Conservation (phyloP, 768 basidiomycete genomes). For the Guyanaporus albipodus region DNA sequence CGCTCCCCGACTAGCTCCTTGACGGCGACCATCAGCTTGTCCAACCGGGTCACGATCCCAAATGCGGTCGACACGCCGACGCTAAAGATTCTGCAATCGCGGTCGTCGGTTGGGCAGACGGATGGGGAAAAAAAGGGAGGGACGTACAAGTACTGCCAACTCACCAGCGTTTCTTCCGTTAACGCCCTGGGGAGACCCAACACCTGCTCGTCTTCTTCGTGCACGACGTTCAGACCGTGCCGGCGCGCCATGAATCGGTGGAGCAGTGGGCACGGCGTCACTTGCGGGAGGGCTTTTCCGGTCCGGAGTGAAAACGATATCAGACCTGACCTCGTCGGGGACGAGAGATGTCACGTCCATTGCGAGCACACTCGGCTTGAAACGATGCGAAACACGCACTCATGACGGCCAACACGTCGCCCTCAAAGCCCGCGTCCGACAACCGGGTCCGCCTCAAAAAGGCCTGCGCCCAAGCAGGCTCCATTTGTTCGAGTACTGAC, state of each 20-base stretch:
- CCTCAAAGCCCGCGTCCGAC: slow-evolving; percentile 76
- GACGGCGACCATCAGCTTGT: slow-evolving; percentile 72
- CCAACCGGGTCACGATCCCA: slow-evolving; percentile 66
- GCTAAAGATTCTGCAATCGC: slow-evolving; percentile 55
- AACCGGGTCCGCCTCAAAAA: slow-evolving; percentile 73
- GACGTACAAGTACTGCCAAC: slow-evolving; percentile 76
- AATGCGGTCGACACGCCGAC: slow-evolving; percentile 71
- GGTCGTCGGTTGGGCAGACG: neutral
- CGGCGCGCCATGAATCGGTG: slow-evolving; percentile 43
- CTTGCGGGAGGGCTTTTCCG: slow-evolving; percentile 75
- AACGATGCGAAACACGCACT: slow-evolving; percentile 41
- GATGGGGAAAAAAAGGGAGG: neutral
- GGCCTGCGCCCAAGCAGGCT: slow-evolving; percentile 73
- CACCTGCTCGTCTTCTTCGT: slow-evolving; percentile 68
- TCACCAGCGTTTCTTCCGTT: slow-evolving; percentile 67
- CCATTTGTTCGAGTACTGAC: slow-evolving; percentile 68
- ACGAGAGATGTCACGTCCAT: too few relatives aligned
- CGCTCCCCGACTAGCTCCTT: slow-evolving; percentile 88
- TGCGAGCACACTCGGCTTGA: too few relatives aligned
- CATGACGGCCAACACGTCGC: slow-evolving; percentile 79
- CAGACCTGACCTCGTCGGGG: slow-evolving; percentile 46
- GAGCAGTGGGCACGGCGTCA: slow-evolving; percentile 71
- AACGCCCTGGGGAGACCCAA: slow-evolving; percentile 68
- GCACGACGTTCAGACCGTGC: slow-evolving; percentile 63
- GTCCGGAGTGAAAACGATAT: slow-evolving; percentile 72